Percentiles rank a stretch among this genome's conserved stretches.
Conservation (phyloP, 2,329 filamentous ascomycete species). For the Mycogone perniciosa region DNA sequence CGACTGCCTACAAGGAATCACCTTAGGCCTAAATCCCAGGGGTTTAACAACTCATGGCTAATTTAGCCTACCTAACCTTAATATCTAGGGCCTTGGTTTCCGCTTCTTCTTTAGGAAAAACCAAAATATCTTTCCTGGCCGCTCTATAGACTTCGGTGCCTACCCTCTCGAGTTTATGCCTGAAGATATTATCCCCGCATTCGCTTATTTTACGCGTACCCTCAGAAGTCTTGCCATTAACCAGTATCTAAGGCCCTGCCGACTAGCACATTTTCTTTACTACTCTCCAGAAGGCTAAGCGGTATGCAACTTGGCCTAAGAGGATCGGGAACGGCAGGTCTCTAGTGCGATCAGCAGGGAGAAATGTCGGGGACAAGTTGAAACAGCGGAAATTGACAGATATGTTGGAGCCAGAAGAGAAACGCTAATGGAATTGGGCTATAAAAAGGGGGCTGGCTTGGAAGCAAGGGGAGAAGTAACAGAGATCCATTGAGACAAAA, state of each 20-base stretch:
- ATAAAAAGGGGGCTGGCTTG: too few relatives aligned
- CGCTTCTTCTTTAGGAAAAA: not conserved
- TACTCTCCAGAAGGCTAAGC: not conserved
- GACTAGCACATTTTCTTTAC: not conserved
- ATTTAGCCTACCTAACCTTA: not conserved
- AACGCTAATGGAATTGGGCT: too few relatives aligned
- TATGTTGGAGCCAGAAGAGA: too few relatives aligned
- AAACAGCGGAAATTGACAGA: too few relatives aligned
- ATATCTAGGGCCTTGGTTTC: conserved; percentile 1
- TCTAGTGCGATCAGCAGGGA: too few relatives aligned
- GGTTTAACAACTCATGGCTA: not conserved
- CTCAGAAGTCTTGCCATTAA: conserved; percentile 4
- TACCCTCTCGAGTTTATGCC: not conserved
- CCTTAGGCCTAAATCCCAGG: not conserved
- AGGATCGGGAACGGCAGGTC: not conserved
- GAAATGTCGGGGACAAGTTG: too few relatives aligned
- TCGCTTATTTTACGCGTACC: not conserved
- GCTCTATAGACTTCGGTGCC: not conserved
- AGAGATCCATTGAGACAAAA: too few relatives aligned
- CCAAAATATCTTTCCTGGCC: not conserved
- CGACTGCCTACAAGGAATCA: not conserved
- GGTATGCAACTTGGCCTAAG: conserved; percentile 2
- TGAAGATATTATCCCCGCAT: conserved; percentile 5
- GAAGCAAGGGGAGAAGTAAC: too few relatives aligned
- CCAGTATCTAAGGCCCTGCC: not conserved